phyloP scores from a whole-genome alignment of 2,329 filamentous ascomycete species.

The Ceratocystis ficicola region DNA sequence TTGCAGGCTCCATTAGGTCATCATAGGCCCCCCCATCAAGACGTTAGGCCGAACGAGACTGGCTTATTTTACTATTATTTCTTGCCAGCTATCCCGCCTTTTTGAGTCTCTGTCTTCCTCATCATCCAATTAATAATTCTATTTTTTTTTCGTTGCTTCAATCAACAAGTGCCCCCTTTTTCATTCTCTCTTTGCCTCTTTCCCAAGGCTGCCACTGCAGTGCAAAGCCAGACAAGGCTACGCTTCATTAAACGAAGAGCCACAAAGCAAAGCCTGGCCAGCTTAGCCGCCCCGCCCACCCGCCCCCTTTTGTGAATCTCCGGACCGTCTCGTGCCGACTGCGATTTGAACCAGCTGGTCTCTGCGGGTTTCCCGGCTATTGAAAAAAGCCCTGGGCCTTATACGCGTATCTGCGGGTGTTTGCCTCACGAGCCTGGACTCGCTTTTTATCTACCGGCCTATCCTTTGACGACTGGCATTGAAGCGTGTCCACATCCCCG shows the following conservation, averaged over 20 bases:
- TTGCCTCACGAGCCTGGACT: too few species aligned
- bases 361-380: too few species aligned
- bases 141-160: background rate
- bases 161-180: background rate
- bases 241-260: background rate
- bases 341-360: too few species aligned
- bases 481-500: constrained; percentile 3
- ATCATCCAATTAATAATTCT: constrained; percentile 6
- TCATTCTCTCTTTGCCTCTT: background rate
- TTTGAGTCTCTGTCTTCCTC: background rate
- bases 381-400: too few species aligned
- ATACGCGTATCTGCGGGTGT: too few species aligned
- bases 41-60: too few species aligned
- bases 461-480: background rate
- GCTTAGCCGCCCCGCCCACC: background rate
- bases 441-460: background rate
- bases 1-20: too few species aligned
- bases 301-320: constrained; percentile 1
- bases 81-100: background rate
- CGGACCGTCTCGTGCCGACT: background rate
- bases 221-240: background rate
- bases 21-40: too few species aligned
- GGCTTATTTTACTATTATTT: too few species aligned
- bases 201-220: background rate
- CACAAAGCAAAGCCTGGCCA: background rate